A percentile compares a stretch with the other conserved stretches of the same genome.
These are phyloP conservation scores for Tubosaeta sp. DNA, from an alignment of 768 basidiomycete species.

Conservation along the genomic window DNA sequence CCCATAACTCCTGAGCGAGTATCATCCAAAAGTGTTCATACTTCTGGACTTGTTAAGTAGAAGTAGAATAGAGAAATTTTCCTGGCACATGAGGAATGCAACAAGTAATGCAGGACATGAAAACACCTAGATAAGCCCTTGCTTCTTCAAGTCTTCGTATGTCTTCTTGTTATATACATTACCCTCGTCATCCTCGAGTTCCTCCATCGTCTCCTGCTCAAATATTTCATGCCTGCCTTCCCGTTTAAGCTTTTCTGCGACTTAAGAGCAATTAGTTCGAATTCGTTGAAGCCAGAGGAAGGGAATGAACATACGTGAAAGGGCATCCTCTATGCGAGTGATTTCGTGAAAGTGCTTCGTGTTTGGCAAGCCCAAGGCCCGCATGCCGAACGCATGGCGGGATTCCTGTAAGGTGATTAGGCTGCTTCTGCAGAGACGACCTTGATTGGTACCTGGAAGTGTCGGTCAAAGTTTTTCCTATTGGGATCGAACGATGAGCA, in stretches of 20 bases:
- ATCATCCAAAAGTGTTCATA: slow-evolving; percentile 2
- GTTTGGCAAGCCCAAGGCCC: slow-evolving; percentile 92
- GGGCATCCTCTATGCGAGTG: slow-evolving; percentile 93
- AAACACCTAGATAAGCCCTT: slow-evolving; percentile 69
- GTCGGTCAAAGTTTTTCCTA: slow-evolving; percentile 94
- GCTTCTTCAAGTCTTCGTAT: slow-evolving; percentile 96
- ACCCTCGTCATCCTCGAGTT: slow-evolving; percentile 96
- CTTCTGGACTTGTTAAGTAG: slow-evolving; percentile 10
- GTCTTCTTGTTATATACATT: slow-evolving; percentile 98
- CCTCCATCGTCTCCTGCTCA: slow-evolving; percentile 93
- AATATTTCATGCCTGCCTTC: slow-evolving; percentile 95
- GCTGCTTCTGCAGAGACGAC: slow-evolving; percentile 9
- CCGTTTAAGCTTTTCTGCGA: slow-evolving; percentile 95
- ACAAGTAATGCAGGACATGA: slow-evolving; percentile 1
- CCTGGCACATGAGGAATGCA: background rate
- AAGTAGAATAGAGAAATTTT: background rate
- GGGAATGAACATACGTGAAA: slow-evolving; percentile 64
- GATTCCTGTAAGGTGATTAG: slow-evolving; percentile 61
- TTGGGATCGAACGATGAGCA: slow-evolving; percentile 15
- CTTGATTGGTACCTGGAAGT: slow-evolving; percentile 67
- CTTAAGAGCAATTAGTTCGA: slow-evolving; percentile 35
- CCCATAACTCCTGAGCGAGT: slow-evolving; percentile 49
- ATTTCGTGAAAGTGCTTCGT: slow-evolving; percentile 99
- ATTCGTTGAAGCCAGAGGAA: background rate
- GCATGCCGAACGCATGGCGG: slow-evolving; percentile 97